Conservation (phyloP, 192 early-diverging fungal species). For the Backusella westeae region DNA sequence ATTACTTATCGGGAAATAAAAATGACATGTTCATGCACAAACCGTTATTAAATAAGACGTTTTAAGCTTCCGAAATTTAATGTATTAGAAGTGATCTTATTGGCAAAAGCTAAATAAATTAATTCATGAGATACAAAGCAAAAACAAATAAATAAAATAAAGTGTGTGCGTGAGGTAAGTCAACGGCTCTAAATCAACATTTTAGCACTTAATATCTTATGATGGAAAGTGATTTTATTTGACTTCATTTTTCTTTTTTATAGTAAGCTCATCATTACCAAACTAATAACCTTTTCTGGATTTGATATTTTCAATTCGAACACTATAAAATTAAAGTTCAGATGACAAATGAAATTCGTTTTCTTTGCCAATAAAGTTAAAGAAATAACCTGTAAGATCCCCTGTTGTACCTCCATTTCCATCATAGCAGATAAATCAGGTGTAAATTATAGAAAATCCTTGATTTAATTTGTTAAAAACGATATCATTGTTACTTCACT, state of each 20-base stretch:
- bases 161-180: background rate
- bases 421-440: background rate
- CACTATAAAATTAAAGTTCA: background rate
- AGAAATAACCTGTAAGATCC: background rate
- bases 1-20: background rate
- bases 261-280: background rate
- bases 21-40: background rate
- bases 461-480: background rate
- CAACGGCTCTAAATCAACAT: background rate
- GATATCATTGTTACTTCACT: background rate
- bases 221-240: background rate
- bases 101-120: background rate
- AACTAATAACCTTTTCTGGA: background rate
- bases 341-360: background rate
- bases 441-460: background rate
- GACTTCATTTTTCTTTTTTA: background rate
- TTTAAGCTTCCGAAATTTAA: slow-evolving; percentile 1
- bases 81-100: background rate
- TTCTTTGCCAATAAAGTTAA: background rate
- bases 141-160: background rate
- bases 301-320: background rate
- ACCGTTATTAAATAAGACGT: background rate
- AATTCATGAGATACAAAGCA: background rate
- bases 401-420: background rate
- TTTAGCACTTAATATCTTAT: background rate